phyloP scores from a whole-genome alignment of 179 eudicot species.

The Monotropa hypopitys region DNA sequence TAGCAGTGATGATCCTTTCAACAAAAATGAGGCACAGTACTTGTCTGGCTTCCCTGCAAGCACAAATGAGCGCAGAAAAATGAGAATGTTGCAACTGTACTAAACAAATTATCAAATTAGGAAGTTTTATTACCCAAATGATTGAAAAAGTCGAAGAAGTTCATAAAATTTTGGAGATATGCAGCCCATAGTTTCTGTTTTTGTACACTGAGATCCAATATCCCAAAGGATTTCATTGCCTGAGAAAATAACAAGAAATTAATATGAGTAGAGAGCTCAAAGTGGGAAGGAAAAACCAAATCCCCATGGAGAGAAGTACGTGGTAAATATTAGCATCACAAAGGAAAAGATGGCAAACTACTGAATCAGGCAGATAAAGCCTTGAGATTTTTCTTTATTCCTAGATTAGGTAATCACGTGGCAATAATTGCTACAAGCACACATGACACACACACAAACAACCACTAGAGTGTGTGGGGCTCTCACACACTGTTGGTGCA shows the following conservation, averaged over 20 bases:
- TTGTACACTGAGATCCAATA: conserved; percentile 11
- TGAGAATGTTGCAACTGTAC: neutral
- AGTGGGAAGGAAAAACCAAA: neutral
- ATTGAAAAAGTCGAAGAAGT: conserved; percentile 31
- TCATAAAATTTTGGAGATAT: conserved; percentile 38
- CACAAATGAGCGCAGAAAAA: conserved; percentile 1
- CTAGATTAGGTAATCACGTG: neutral
- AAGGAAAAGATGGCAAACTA: neutral
- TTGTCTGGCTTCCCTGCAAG: conserved; percentile 28
- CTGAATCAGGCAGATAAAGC: neutral
- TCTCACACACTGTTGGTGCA: no score
- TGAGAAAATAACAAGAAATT: conserved; percentile 15
- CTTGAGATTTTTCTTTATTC: neutral
- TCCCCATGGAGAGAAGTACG: neutral
- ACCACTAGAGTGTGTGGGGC: no score
- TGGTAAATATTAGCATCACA: neutral
- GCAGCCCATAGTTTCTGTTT: conserved; percentile 25
- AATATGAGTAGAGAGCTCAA: neutral
- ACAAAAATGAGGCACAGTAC: conserved; percentile 45
- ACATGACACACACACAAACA: no score
- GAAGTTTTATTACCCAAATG: conserved; percentile 30
- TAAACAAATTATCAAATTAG: neutral
- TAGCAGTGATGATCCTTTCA: conserved; percentile 44
- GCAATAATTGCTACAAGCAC: neutral
- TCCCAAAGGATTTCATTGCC: conserved; percentile 20